Conservation (phyloP, 2,329 filamentous ascomycete species). For the Verticillium alfalfae region DNA sequence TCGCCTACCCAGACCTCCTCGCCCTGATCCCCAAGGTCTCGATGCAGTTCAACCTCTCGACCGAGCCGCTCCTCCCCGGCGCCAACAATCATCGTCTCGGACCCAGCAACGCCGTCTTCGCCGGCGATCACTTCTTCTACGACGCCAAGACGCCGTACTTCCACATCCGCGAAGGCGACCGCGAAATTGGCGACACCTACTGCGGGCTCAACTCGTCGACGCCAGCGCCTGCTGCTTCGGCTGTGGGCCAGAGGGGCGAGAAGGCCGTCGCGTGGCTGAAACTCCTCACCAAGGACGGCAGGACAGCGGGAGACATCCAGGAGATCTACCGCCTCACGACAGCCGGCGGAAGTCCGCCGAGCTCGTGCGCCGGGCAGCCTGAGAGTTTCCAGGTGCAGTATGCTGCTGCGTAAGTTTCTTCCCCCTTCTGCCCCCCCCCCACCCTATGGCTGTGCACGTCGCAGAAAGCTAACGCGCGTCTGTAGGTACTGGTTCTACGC, state of each 20-base stretch:
- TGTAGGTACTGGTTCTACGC: conserved; percentile 33
- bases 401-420: conserved; percentile 70
- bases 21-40: conserved; percentile 59
- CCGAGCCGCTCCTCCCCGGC: conserved; percentile 13
- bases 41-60: conserved; percentile 57
- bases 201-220: conserved; percentile 58
- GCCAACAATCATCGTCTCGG: conserved; percentile 27
- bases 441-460: too few relatives aligned
- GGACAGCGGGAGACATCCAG: conserved; percentile 54
- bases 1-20: conserved; percentile 63
- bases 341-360: conserved; percentile 71
- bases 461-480: neutral
- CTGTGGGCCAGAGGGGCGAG: conserved; percentile 56
- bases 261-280: conserved; percentile 77
- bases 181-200: conserved; percentile 53
- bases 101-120: conserved; percentile 57
- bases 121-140: conserved; percentile 78
- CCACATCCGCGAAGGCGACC: conserved; percentile 57
- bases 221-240: conserved; percentile 56
- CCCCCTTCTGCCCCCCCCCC: too few relatives aligned
- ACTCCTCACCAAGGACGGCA: conserved; percentile 49
- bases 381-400: conserved; percentile 71
- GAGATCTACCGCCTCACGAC: conserved; percentile 83
- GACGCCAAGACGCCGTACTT: conserved; percentile 71
- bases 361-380: conserved; percentile 62